Percentiles rank a stretch among this genome's conserved stretches.
These are phyloP conservation scores for Dichotomopilus funicola DNA, from an alignment of 2,329 filamentous ascomycete genomes.

Conservation along the genomic window DNA sequence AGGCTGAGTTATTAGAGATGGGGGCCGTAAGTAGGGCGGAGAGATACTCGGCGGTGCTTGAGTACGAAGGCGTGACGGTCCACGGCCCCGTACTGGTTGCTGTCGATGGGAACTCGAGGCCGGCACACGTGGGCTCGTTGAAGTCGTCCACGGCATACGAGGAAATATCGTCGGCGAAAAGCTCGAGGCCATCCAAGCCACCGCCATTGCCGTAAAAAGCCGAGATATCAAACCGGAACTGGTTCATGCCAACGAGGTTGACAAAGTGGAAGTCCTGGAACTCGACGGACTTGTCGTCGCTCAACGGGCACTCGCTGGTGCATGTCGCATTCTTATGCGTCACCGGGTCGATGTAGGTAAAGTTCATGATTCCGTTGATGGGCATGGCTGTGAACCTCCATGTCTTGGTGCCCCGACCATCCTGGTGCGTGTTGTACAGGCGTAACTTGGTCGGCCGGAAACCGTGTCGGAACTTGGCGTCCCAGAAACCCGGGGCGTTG, in stretches of 20 bases:
- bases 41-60: conserved; percentile 71
- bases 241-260: conserved; percentile 79
- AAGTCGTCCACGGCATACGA: conserved; percentile 79
- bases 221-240: conserved; percentile 77
- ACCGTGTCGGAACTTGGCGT: conserved; percentile 72
- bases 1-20: conserved; percentile 52
- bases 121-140: conserved; percentile 79
- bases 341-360: conserved; percentile 76
- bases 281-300: conserved; percentile 54
- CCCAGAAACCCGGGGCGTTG: conserved; percentile 71
- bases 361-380: conserved; percentile 88
- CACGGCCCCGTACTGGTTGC: conserved; percentile 70
- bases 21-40: conserved; percentile 55
- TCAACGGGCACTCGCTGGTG: conserved; percentile 79
- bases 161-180: conserved; percentile 80
- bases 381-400: conserved; percentile 83
- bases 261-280: conserved; percentile 93
- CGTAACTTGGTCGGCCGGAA: conserved; percentile 83
- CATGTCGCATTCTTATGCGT: conserved; percentile 65
- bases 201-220: conserved; percentile 82
- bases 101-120: conserved; percentile 55
- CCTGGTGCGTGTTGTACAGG: conserved; percentile 77
- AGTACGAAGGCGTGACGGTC: conserved; percentile 58
- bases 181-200: conserved; percentile 76
- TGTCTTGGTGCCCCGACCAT: conserved; percentile 79